These are phyloP conservation scores for Stachybotrys elegans DNA, from an alignment of 2,329 filamentous ascomycete genomes.

Conservation along the genomic window DNA sequence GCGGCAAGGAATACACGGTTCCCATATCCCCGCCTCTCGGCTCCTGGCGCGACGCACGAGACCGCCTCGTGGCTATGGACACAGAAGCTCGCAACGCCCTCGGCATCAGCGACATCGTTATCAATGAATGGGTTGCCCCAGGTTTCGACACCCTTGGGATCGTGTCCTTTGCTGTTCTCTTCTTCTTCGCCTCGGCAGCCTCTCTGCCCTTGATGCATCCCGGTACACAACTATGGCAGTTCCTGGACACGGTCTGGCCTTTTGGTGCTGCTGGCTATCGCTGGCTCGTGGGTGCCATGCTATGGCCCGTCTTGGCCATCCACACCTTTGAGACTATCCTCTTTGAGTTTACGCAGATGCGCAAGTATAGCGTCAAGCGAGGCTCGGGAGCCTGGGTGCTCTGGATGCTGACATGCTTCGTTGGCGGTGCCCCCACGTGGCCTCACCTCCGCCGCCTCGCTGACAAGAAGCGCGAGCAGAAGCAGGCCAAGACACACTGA, in stretches of 20 bases:
- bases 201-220: constrained; percentile 44
- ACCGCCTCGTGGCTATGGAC: constrained; percentile 68
- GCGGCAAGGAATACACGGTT: constrained; percentile 45
- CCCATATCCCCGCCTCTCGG: constrained; percentile 66
- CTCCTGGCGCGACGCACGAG: constrained; percentile 62
- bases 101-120: constrained; percentile 44
- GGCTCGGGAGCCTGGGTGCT: constrained; percentile 45
- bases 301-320: constrained; percentile 54
- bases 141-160: constrained; percentile 49
- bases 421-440: constrained; percentile 50
- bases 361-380: constrained; percentile 40
- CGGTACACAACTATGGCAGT: constrained; percentile 43
- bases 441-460: constrained; percentile 46
- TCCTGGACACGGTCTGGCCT: constrained; percentile 48
- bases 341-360: constrained; percentile 43
- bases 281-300: constrained; percentile 53
- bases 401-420: constrained; percentile 48
- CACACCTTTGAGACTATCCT: constrained; percentile 60
- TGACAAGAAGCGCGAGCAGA: constrained; percentile 33
- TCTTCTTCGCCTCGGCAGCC: constrained; percentile 50
- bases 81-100: constrained; percentile 52
- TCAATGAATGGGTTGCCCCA: constrained; percentile 37
- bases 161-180: constrained; percentile 35
- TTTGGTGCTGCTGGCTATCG: constrained; percentile 54
- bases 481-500: constrained; percentile 37